These are phyloP conservation scores for Epichloe aotearoae DNA, from an alignment of 2,329 filamentous ascomycete species.

Conservation along the genomic window DNA sequence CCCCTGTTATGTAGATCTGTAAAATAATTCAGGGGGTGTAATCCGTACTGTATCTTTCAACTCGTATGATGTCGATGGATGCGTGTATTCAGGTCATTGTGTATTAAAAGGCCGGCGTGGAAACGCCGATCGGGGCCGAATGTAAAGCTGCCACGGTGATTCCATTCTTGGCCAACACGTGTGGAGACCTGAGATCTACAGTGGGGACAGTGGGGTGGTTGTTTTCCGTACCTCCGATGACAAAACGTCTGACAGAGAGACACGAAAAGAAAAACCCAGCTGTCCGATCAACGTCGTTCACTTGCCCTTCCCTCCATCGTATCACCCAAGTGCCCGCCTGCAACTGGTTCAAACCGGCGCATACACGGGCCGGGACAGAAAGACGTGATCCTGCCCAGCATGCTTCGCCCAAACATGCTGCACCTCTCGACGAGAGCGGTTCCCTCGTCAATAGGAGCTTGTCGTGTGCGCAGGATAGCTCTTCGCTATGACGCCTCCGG, in stretches of 20 bases:
- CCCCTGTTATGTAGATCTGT: too few relatives aligned
- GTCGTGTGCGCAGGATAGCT: constrained; percentile 6
- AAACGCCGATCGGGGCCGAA: neutral
- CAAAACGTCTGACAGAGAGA: neutral
- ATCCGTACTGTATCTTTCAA: too few relatives aligned
- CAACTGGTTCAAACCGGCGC: neutral
- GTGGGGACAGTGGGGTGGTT: too few relatives aligned
- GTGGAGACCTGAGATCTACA: too few relatives aligned
- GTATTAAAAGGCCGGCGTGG: neutral
- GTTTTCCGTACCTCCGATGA: neutral
- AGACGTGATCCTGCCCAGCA: constrained; percentile 10
- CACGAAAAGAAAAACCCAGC: neutral
- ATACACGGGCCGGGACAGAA: neutral
- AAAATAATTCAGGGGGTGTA: too few relatives aligned
- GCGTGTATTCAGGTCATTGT: too few relatives aligned
- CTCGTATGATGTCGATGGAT: too few relatives aligned
- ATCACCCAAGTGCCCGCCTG: neutral
- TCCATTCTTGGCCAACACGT: neutral
- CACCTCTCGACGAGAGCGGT: constrained; percentile 9
- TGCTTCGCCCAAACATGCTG: constrained; percentile 17
- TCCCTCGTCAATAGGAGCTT: constrained; percentile 6
- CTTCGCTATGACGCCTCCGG: constrained; percentile 5
- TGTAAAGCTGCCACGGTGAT: neutral
- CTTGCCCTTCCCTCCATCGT: neutral
- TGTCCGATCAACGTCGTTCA: neutral